Base-by-base conservation (phyloP, 1,284 basidiomycete species). In the Earliella scabrosa region DNA sequence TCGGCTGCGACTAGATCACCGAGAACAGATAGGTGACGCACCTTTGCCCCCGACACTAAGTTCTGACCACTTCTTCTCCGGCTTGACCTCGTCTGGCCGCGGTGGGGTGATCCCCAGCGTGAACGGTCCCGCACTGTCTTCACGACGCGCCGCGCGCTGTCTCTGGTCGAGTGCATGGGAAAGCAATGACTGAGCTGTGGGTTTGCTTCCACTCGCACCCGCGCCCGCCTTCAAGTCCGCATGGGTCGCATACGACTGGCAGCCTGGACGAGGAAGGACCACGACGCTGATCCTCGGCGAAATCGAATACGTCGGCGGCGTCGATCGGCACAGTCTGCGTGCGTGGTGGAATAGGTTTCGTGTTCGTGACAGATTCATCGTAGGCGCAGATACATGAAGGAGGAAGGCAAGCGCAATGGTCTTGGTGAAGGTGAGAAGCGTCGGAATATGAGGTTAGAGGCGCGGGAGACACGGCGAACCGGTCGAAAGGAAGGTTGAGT, bases 21-120 rank as follows among this genome's bases (percentile, higher is more conserved):
- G 3, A 11, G 16, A 36, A 31, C 2, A 34, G 9, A 45, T 16
- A 35, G 9, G 4, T 36, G 16, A 75, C 84, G 64, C 69, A 92
- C 94, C 82, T 80, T 97, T 97, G 47, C 93, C 93, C 29, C 85
- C 80, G 2, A 88, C 79, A 58, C 82, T 89, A 46, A 97, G 75
- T 65, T 97, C 88, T 24, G 85, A 86, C 95, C 95, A 97, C 63
- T 85, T 87, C 69, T 86, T 86, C 20, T 81, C 73, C 50, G 81
- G 82, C 63, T 82, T 80, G 50, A 79, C 83, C 53, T 73, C 82
- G 63, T 76, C 78, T 57, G 78, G 72, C 7, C 79, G 78, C 9
- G 80, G 78, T 45, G 82, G 83, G 13, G 82, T 82, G 44, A 92
- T 78, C 4, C 92, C 92, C 2, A 95, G 80, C 58, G 87, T 87